Conservation (phyloP, 202 grass and related monocot genomes). For the Elaeis oleifera region DNA sequence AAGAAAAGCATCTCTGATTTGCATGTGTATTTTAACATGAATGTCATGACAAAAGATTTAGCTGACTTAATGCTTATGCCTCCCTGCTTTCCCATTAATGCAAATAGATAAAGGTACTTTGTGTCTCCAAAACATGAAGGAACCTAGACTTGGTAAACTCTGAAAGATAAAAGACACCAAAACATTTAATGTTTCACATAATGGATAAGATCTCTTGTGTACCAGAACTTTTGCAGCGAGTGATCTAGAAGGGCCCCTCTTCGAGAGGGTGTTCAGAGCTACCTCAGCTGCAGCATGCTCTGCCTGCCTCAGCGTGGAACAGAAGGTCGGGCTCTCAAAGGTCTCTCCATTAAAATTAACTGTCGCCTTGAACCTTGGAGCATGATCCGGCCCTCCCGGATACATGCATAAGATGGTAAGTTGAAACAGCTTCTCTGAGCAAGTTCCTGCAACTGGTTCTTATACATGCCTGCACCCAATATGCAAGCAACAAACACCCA, state of each 20-base stretch:
- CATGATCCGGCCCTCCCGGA: conserved; percentile 65
- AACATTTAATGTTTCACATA: too few species aligned
- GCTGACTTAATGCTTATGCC: too few species aligned
- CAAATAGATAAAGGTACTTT: too few species aligned
- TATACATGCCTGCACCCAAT: conserved; percentile 43
- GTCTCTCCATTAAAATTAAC: conserved; percentile 64
- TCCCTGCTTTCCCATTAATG: too few species aligned
- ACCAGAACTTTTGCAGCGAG: conserved; percentile 70
- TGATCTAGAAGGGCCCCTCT: conserved; percentile 51
- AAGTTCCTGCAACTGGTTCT: conserved; percentile 78
- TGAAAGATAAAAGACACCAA: too few species aligned
- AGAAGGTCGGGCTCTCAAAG: conserved; percentile 47
- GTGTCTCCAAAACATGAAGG: too few species aligned
- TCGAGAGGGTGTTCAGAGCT: conserved; percentile 50
- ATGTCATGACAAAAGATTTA: too few species aligned
- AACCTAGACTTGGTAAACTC: too few species aligned
- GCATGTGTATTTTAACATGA: too few species aligned
- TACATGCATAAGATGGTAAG: conserved; percentile 53
- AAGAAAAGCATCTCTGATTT: too few species aligned
- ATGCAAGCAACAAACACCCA: too few species aligned
- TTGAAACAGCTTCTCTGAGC: conserved; percentile 82
- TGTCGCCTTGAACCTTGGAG: conserved; percentile 59
- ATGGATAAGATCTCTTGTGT: conserved; percentile 5
- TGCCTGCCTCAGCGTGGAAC: conserved; percentile 43
- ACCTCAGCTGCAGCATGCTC: conserved; percentile 60